Evolutionary conservation across 148 eudicot species (phyloP).

Genomic region (Dysphania ambrosioides): DNA sequence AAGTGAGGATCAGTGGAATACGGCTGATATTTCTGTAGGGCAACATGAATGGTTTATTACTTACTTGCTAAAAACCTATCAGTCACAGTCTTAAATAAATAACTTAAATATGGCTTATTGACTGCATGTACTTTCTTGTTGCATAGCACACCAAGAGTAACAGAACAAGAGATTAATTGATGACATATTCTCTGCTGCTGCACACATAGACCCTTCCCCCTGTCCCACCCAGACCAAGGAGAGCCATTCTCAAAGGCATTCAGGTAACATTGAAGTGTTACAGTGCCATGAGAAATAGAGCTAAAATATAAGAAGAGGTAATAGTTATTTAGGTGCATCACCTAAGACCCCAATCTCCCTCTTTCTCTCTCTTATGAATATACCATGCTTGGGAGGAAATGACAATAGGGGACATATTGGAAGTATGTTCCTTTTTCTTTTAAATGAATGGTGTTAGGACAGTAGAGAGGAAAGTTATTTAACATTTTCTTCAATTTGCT

Average conservation of each 20-base stretch:
- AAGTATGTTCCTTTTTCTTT: background rate
- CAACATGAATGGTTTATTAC: background rate
- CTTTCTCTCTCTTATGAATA: background rate
- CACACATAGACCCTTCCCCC: background rate
- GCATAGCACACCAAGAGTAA: background rate
- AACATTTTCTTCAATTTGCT: background rate
- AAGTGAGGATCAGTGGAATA: slow-evolving; percentile 78
- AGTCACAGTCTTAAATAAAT: background rate
- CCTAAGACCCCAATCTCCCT: background rate
- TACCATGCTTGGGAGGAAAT: background rate
- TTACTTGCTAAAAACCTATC: background rate
- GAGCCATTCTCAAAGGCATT: background rate
- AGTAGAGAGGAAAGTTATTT: background rate
- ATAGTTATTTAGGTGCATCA: background rate
- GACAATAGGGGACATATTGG: background rate
- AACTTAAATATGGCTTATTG: background rate
- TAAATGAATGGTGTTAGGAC: too few species aligned
- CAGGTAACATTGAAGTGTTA: background rate
- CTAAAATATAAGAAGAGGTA: background rate
- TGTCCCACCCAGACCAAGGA: background rate
- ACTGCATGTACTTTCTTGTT: background rate
- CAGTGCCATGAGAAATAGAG: background rate
- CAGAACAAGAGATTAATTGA: background rate
- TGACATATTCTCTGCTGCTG: background rate
- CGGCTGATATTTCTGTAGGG: slow-evolving; percentile 79